These are phyloP conservation scores for Tolypocladium endophyticum DNA, from an alignment of 2,329 filamentous ascomycete species.

Conservation along the genomic window DNA sequence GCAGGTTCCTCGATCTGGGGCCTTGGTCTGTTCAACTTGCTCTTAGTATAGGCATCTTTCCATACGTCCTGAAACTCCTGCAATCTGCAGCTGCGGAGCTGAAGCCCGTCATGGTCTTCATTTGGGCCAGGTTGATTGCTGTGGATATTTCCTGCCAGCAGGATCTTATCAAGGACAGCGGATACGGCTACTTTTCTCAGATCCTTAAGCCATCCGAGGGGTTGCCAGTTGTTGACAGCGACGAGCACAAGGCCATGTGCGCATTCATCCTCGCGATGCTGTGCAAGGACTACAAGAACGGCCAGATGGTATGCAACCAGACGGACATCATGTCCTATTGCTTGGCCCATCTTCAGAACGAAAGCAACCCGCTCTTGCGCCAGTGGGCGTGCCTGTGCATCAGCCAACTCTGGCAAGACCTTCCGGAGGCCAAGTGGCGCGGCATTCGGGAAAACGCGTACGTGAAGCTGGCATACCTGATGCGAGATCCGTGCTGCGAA, in stretches of 20 bases:
- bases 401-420: slow-evolving; percentile 87
- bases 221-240: slow-evolving; percentile 76
- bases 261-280: slow-evolving; percentile 96
- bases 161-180: slow-evolving; percentile 91
- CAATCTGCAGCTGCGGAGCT: slow-evolving; percentile 91
- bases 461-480: slow-evolving; percentile 66
- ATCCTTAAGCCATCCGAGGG: slow-evolving; percentile 78
- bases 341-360: slow-evolving; percentile 70
- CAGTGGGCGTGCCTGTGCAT: slow-evolving; percentile 96
- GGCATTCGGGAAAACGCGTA: slow-evolving; percentile 86
- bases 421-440: slow-evolving; percentile 88
- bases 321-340: slow-evolving; percentile 86
- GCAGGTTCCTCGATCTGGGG: slow-evolving; percentile 87
- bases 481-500: slow-evolving; percentile 80
- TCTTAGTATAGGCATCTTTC: slow-evolving; percentile 95
- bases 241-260: slow-evolving; percentile 97
- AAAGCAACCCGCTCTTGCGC: slow-evolving; percentile 76
- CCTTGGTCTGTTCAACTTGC: slow-evolving; percentile 99
- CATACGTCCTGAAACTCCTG: slow-evolving; percentile 92
- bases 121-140: slow-evolving; percentile 92
- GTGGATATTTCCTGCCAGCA: slow-evolving; percentile 90
- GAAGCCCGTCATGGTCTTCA: slow-evolving; percentile 98
- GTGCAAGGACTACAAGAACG: slow-evolving; percentile 87
- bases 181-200: slow-evolving; percentile 91
- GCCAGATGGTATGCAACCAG: slow-evolving; percentile 83